Base-by-base conservation (phyloP, 352 stramenopile genomes). In the Phytophthora fragariae region DNA sequence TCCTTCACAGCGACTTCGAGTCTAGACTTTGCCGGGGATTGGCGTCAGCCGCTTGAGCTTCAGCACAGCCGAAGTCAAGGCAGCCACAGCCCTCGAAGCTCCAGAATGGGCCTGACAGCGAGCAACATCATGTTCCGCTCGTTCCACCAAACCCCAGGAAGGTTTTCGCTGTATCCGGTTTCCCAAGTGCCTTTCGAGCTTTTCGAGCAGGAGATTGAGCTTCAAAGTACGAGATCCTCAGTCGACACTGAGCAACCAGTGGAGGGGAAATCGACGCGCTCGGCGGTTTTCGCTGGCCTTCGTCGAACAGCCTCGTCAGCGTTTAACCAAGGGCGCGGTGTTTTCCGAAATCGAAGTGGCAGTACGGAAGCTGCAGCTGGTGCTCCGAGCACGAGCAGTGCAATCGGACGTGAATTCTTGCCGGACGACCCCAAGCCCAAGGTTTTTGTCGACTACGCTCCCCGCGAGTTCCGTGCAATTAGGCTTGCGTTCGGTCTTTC, bases 131-230 rank as follows among this genome's bases (percentile, higher is more conserved):
- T 54, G n/a, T 78, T 77, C 35, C 73, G 50, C 54, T 69, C 70
- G 24, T 79, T 72, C 39, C 49, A 72, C 31, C 70, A 77, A 46
- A 73, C 69, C 1, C 61, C 65, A 21, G 77, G 75, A 5, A 73
- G 82, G 5, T 90, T 82, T 54, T 92, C 85, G 17, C 65, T 92
- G 27, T 93, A 92, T 62, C 86, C 86, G 1, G 86, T 93, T 0
- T 91, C 86, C 8, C 86, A 93, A 55, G 86, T 93, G 3, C 86
- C 86, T 0, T 93, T 93, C 35, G 86, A 93, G 73, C 65, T 93
- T 44, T 93, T 93, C 72, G 84, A 93, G 53, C 77, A 89, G 14
- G 86, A 93, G 63, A 91, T 93, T 68, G 84, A 92, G 68, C 72
- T 93, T 6, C 75, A 92, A 37, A 91, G 79, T 41, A 77, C 81